These are phyloP conservation scores for Ustilago tritici DNA, from an alignment of 1,284 basidiomycete species.

Conservation along the genomic window DNA sequence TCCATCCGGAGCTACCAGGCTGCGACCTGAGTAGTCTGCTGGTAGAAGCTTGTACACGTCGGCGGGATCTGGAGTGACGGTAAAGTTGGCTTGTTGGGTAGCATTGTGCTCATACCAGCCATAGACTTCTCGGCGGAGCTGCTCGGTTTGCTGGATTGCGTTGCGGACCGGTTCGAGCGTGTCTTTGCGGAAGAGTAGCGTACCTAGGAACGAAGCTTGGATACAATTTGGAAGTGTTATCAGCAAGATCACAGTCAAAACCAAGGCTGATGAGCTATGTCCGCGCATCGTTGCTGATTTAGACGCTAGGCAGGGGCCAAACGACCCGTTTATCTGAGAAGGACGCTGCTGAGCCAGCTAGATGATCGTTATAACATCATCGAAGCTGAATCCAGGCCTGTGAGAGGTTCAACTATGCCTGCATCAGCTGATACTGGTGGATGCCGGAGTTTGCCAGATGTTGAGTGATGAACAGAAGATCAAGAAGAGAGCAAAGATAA, in stretches of 20 bases:
- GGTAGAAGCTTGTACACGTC: slow-evolving; percentile 29
- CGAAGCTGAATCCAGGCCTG: background rate
- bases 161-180: slow-evolving; percentile 35
- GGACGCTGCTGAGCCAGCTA: background rate
- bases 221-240: background rate
- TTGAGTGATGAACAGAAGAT: background rate
- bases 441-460: background rate
- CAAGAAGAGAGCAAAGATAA: background rate
- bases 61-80: slow-evolving; percentile 30
- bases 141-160: slow-evolving; percentile 30
- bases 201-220: slow-evolving; percentile 20
- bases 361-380: background rate
- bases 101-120: slow-evolving; percentile 43
- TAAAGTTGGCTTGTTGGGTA: slow-evolving; percentile 41
- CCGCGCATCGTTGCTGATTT: background rate
- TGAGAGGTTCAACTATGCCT: background rate
- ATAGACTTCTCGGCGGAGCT: slow-evolving; percentile 23
- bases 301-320: background rate
- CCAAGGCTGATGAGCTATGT: background rate
- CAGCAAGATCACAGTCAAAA: background rate
- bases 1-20: slow-evolving; percentile 23
- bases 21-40: slow-evolving; percentile 11
- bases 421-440: background rate
- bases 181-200: slow-evolving; percentile 33
- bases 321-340: background rate